phyloP scores from a whole-genome alignment of 805 yeast genomes.

The Jamesozyma spencerorum region DNA sequence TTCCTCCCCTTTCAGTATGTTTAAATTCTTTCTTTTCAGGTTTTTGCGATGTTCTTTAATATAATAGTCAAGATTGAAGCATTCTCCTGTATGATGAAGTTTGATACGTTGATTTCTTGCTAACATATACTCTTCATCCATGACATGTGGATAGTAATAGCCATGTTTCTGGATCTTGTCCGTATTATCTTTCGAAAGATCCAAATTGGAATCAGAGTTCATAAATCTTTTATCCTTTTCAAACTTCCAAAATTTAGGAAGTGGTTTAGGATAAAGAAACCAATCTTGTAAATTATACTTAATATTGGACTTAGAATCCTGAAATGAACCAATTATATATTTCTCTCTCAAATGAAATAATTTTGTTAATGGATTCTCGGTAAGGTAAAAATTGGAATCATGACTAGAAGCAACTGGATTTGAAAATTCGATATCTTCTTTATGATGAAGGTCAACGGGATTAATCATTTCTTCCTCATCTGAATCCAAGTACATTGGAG shows the following conservation, averaged over 20 bases:
- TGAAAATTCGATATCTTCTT: not conserved
- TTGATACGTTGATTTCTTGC: not conserved
- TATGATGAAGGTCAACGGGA: slow-evolving; percentile 7
- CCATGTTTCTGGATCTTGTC: slow-evolving; percentile 2
- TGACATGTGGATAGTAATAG: slow-evolving; percentile 6
- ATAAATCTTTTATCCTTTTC: slow-evolving; percentile 25
- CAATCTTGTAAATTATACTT: slow-evolving; percentile 52
- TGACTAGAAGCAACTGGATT: not conserved
- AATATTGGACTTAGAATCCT: slow-evolving; percentile 62
- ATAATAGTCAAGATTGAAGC: slow-evolving; percentile 28
- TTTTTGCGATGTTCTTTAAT: slow-evolving; percentile 7
- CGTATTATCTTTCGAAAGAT: slow-evolving; percentile 10
- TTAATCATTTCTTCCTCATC: slow-evolving; percentile 11
- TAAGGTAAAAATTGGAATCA: slow-evolving; percentile 1
- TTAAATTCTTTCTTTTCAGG: not conserved
- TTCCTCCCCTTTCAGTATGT: not conserved
- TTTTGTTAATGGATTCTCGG: slow-evolving; percentile 12
- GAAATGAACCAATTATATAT: slow-evolving; percentile 56
- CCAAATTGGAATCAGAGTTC: slow-evolving; percentile 8
- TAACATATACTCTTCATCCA: slow-evolving; percentile 15
- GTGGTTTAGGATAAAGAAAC: slow-evolving; percentile 78
- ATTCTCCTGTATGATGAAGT: slow-evolving; percentile 29
- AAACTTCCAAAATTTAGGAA: slow-evolving; percentile 36
- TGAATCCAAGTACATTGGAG: slow-evolving; percentile 25
- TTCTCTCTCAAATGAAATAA: slow-evolving; percentile 49